Evolutionary conservation across 352 stramenopile species (phyloP).

Genomic region (Phytophthora citrophthora): DNA sequence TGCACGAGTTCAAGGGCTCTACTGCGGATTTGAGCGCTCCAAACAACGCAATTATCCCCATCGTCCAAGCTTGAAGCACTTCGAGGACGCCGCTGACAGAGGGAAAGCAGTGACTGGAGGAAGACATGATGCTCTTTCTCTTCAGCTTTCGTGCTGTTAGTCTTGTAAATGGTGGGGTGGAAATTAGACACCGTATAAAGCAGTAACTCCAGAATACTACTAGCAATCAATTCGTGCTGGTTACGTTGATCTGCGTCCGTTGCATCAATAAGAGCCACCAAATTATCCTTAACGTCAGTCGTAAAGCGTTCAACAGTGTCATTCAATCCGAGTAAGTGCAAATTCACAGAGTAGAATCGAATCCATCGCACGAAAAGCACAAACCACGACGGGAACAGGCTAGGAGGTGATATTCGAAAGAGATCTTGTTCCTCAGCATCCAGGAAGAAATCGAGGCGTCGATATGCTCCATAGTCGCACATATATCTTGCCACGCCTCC

Average conservation of each 20-base stretch:
- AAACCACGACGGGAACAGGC: constrained; percentile 29
- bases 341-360: constrained; percentile 39
- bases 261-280: background rate
- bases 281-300: background rate
- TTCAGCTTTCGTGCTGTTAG: constrained; percentile 8
- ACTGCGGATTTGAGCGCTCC: constrained; percentile 21
- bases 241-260: background rate
- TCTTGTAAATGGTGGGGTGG: constrained; percentile 23
- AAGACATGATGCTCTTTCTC: constrained; percentile 15
- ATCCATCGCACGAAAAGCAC: constrained; percentile 34
- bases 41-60: constrained; percentile 17
- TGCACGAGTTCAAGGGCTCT: constrained; percentile 30
- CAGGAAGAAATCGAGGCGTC: constrained; percentile 17
- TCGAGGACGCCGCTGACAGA: constrained; percentile 14
- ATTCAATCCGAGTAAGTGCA: constrained; percentile 4
- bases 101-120: constrained; percentile 19
- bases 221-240: constrained; percentile 9
- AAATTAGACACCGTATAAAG: constrained; percentile 25
- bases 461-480: constrained; percentile 13
- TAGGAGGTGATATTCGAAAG: constrained; percentile 6
- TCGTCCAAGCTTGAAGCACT: background rate
- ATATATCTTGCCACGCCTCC: constrained; percentile 6
- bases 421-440: constrained; percentile 1
- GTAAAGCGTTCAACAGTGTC: background rate
- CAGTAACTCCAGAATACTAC: constrained; percentile 17